Evolutionary conservation across 108 stramenopile genomes (phyloP).

Genomic region (Fistulifera pelliculosa): DNA sequence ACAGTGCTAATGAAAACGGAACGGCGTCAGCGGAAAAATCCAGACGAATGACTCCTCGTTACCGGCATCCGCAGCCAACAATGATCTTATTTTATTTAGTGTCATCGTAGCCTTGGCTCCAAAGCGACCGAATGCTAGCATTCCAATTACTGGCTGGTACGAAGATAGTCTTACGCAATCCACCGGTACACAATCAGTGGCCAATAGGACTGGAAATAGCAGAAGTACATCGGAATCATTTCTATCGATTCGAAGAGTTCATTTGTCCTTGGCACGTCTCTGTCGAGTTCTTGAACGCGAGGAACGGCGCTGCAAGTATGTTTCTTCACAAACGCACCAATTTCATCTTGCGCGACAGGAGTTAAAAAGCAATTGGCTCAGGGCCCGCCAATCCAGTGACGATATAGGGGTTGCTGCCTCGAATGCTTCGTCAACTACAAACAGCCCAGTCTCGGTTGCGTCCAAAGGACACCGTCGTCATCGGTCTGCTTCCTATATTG

Average conservation of each 20-base stretch:
- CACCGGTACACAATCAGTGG: background rate
- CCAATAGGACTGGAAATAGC: background rate
- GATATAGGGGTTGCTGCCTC: too few relatives aligned
- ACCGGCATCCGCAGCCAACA: background rate
- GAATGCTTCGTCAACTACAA: too few relatives aligned
- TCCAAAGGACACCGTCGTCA: too few relatives aligned
- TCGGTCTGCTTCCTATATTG: too few relatives aligned
- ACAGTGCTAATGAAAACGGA: constrained; percentile 7
- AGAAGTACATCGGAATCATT: too few relatives aligned
- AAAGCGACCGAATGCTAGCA: constrained; percentile 2
- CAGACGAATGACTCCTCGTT: constrained; percentile 12
- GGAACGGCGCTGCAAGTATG: constrained; percentile 65
- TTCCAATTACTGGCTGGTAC: constrained; percentile 21
- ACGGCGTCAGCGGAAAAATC: constrained; percentile 5
- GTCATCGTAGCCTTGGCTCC: constrained; percentile 66
- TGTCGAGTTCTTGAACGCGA: constrained; percentile 70
- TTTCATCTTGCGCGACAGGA: constrained; percentile 28
- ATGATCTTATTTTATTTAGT: constrained; percentile 46
- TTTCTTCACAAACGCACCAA: constrained; percentile 47
- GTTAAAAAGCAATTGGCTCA: too few relatives aligned
- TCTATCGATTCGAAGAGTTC: constrained; percentile 40
- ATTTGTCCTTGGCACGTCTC: constrained; percentile 58
- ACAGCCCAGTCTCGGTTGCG: too few relatives aligned
- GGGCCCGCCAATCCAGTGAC: too few relatives aligned
- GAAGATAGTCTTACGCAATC: constrained; percentile 6